A percentile compares a stretch with the other conserved stretches of the same genome.
Evolutionary conservation across 441 rosid species (phyloP).

Genomic region (Mallotus japonicus): DNA sequence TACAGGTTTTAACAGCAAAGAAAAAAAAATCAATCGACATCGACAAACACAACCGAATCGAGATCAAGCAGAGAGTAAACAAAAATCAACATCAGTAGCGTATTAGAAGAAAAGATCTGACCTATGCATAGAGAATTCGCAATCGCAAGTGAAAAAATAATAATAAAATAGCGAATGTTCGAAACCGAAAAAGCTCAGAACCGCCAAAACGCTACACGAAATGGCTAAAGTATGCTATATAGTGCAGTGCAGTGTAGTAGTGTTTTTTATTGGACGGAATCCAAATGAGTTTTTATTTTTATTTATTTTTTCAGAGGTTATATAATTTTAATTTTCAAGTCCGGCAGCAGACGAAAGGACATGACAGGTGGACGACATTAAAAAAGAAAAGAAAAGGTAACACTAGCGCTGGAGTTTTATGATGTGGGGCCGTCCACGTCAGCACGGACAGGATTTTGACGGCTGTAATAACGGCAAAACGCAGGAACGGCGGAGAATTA

Average conservation of each 20-base stretch:
- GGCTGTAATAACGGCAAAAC: not conserved
- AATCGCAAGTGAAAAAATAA: not conserved
- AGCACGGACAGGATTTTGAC: not conserved
- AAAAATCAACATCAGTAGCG: not conserved
- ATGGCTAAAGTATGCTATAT: not conserved
- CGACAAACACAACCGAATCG: conserved; percentile 16
- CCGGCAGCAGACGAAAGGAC: conserved; percentile 28
- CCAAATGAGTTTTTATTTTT: conserved; percentile 25
- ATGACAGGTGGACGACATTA: conserved; percentile 39
- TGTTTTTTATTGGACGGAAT: conserved; percentile 33
- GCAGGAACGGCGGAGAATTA: not conserved
- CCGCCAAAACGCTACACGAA: conserved; percentile 36
- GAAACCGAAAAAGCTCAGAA: conserved; percentile 26
- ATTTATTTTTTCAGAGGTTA: not conserved
- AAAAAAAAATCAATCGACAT: not conserved
- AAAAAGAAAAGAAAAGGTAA: not conserved
- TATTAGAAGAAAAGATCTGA: conserved; percentile 24
- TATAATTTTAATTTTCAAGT: conserved; percentile 46
- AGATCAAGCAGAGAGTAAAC: conserved; percentile 9
- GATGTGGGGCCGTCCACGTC: conserved; percentile 15
- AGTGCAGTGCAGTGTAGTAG: not conserved
- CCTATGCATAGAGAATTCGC: conserved; percentile 8
- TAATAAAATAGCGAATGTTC: conserved; percentile 26
- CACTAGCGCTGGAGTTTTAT: not conserved
- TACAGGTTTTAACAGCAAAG: not conserved